Base-by-base conservation (phyloP, 2,329 filamentous ascomycete genomes). In the Amylocarpus encephaloides region DNA sequence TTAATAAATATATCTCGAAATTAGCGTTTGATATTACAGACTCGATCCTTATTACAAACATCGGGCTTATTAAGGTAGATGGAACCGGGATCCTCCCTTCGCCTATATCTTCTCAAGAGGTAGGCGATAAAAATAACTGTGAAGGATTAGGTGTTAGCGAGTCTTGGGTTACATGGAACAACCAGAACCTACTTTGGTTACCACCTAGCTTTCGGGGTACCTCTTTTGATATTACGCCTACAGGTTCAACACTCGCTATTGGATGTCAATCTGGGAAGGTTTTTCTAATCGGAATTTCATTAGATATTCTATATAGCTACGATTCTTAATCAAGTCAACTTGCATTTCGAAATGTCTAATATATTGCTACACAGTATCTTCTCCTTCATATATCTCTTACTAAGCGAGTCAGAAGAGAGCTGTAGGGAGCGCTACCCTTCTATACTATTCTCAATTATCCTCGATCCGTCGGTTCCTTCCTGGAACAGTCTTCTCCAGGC, bases 181-280 rank as follows among this genome's bases (percentile, higher is more conserved):
- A 15, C 15, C 43, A 53, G 41, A 57, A 58, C 33, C 38, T 59
- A 22, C 54, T 59, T 48, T 57, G 50, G 52, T 50, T 59, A 51
- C 49, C 48, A 55, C 48, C 50, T 47, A 48, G 46, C 46, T 59
- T 45, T 40, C 52, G 48, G 34, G 38, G 36, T 51, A 7, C 6
- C 46, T 38, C 18, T 12, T 52, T 33, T 51, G 45, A 26, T 55
- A 45, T 55, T 41, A 57, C 48, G 35, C 30, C 13, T 35, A 42
- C 48, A 16, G 50, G 56, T 15, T 57, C 48, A 33, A 57, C 26
- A 53, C n/a, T 55, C 12, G 45, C 49, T 43, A 51, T 57, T 38
- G 50, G 43, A 29, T 57, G 47, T 55, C 26, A 1, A 48, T 55
- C 52, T 53, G 43, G 54, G 19, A 56, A 35, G 50, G 54, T 58